Evolutionary conservation across 768 basidiomycete genomes (phyloP).

Genomic region (Pleurotus sapidus): DNA sequence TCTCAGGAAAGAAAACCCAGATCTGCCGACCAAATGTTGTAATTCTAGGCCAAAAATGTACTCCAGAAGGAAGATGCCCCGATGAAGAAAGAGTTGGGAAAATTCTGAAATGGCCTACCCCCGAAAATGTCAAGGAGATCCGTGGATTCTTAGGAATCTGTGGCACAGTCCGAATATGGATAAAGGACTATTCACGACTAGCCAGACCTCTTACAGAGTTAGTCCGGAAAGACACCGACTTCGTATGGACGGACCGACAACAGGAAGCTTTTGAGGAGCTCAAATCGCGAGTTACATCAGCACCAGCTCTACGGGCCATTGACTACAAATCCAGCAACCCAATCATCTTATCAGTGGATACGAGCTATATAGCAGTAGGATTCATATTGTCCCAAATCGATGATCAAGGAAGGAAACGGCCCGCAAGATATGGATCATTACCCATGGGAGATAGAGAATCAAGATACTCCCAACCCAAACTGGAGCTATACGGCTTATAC

Average conservation of each 20-base stretch:
- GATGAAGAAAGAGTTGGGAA: constrained; percentile 14
- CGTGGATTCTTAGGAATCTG: too few species aligned
- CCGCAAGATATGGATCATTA: constrained; percentile 26
- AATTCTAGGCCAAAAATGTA: constrained; percentile 30
- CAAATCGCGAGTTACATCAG: constrained; percentile 1
- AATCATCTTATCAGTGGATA: constrained; percentile 29
- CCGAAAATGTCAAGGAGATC: too few species aligned
- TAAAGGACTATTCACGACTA: constrained; percentile 11
- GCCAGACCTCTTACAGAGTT: constrained; percentile 16
- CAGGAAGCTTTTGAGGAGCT: constrained; percentile 18
- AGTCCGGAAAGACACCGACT: constrained; percentile 13
- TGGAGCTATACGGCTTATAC: constrained; percentile 31
- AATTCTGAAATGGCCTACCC: too few species aligned
- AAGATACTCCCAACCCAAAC: constrained; percentile 30
- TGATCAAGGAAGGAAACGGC: constrained; percentile 14
- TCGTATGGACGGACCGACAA: constrained; percentile 20
- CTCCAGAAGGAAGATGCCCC: constrained; percentile 21
- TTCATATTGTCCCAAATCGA: constrained; percentile 28
- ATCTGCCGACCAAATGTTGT: constrained; percentile 15
- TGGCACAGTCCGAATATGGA: constrained; percentile 16
- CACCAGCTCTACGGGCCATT: constrained; percentile 22
- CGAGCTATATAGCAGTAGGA: constrained; percentile 21
- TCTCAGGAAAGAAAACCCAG: constrained; percentile 23
- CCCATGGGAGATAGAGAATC: constrained; percentile 22
- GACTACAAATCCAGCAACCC: constrained; percentile 22